Conservation (phyloP, 148 eudicot species). For the Chenopodium suecicum region DNA sequence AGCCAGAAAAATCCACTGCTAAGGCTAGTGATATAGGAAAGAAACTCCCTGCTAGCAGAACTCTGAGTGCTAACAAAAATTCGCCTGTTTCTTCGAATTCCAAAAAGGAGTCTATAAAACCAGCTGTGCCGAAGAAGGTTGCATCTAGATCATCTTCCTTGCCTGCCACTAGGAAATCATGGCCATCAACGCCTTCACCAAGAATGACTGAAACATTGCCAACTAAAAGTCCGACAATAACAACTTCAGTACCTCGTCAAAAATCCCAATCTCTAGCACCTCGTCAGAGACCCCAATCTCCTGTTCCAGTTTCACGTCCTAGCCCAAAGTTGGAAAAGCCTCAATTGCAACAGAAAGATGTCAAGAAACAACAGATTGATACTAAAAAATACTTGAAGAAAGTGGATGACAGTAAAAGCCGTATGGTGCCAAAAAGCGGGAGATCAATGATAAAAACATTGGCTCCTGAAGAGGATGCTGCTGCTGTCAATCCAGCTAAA, state of each 20-base stretch:
- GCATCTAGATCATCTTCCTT: slow-evolving; percentile 53
- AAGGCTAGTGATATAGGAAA: slow-evolving; percentile 36
- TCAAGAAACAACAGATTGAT: slow-evolving; percentile 46
- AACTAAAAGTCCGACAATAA: slow-evolving; percentile 49
- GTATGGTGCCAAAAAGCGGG: slow-evolving; percentile 34
- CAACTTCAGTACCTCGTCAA: slow-evolving; percentile 48
- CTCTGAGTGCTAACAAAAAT: slow-evolving; percentile 45
- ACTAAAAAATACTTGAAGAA: slow-evolving; percentile 41
- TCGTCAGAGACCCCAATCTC: slow-evolving; percentile 57
- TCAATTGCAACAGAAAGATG: slow-evolving; percentile 43
- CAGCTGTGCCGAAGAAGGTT: slow-evolving; percentile 57
- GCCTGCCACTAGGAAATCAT: slow-evolving; percentile 77
- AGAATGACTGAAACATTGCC: slow-evolving; percentile 54
- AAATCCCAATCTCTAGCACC: slow-evolving; percentile 57
- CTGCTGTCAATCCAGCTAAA: slow-evolving; percentile 45
- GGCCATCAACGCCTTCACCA: slow-evolving; percentile 80
- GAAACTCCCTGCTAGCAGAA: slow-evolving; percentile 38
- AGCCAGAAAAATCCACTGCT: slow-evolving; percentile 47
- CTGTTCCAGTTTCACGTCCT: slow-evolving; percentile 44
- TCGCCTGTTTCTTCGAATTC: slow-evolving; percentile 37
- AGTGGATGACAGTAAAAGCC: slow-evolving; percentile 48
- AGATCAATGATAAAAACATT: slow-evolving; percentile 51
- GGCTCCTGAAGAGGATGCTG: slow-evolving; percentile 42
- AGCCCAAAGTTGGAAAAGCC: slow-evolving; percentile 60
- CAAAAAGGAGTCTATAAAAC: slow-evolving; percentile 56